phyloP scores from a whole-genome alignment of 2,329 filamentous ascomycete genomes.

The Paramyrothecium roridum region DNA sequence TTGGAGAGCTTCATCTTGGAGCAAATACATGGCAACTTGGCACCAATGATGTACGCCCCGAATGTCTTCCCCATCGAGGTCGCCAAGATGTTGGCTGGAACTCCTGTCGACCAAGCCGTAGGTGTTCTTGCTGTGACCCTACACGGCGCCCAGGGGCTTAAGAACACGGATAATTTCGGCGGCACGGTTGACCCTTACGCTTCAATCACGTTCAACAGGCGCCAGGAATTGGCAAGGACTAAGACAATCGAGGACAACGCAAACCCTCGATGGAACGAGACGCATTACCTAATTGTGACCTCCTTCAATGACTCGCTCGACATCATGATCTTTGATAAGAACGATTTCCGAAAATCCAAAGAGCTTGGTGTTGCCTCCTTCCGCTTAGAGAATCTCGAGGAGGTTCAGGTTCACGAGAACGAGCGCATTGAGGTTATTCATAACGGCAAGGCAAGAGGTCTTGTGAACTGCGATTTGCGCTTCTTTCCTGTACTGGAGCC shows the following conservation, averaged over 20 bases:
- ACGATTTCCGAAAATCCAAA: conserved; percentile 95
- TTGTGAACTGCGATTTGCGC: conserved; percentile 76
- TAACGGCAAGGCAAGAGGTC: conserved; percentile 79
- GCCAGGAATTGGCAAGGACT: conserved; percentile 78
- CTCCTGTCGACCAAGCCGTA: conserved; percentile 90
- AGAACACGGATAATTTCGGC: conserved; percentile 92
- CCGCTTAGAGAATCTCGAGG: conserved; percentile 75
- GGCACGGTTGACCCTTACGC: conserved; percentile 91
- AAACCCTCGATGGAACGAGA: conserved; percentile 94
- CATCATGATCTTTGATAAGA: conserved; percentile 85
- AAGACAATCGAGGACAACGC: conserved; percentile 82
- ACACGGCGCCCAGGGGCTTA: conserved; percentile 86
- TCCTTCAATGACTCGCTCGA: conserved; percentile 87
- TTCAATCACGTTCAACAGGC: conserved; percentile 78
- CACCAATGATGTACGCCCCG: conserved; percentile 96
- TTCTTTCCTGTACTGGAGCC: conserved; percentile 92
- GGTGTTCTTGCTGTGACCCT: conserved; percentile 90
- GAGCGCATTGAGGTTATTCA: conserved; percentile 79
- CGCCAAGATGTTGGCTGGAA: conserved; percentile 95
- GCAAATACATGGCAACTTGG: conserved; percentile 89
- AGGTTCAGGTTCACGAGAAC: conserved; percentile 76
- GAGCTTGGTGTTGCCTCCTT: conserved; percentile 88
- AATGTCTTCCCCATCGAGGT: conserved; percentile 99
- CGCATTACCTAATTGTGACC: conserved; percentile 90
- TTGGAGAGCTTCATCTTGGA: conserved; percentile 92